Evolutionary conservation across 129 eudicot species (phyloP), one percentile per base, ranked within the genome.

Genomic region (Ambrosia artemisiifolia): DNA sequence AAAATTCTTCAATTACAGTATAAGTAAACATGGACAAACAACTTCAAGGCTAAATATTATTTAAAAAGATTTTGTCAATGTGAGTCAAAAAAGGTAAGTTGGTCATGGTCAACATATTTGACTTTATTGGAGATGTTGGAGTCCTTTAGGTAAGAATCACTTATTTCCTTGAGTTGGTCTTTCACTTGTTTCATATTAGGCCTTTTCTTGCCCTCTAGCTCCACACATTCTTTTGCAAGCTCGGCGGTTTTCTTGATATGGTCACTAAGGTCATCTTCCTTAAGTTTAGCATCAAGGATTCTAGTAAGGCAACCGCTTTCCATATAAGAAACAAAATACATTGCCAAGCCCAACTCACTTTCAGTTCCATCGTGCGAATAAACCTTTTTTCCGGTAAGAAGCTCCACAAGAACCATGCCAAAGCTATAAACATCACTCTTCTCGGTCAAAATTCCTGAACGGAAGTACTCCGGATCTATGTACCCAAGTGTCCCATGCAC

Each of bases 361-460:
- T 59, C 75, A 5, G 63, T 68, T 10, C 69, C 61, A 61, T 60
- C 75, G 0, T 57, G 70, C 3, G 81, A 77, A 69, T 44, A 69
- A 6, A 67, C 81, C 54, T 69, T 77, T 61, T 19, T 48, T 3
- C 82, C 73, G 0, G 78, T 78, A n/a, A 78, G 82, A n/a, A 78
- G 61, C 46, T 78, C 82, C 43, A 78, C 73, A 44, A 78, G 78
- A 47, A 78, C 69, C 75, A 78, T 71, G 17, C 75, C 83, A 57
- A 79, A 79, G 28, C 82, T 79, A 57, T 72, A 78, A 19, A 65
- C 75, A 12, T 72, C 74, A 47, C 83, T 79, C 49, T 67, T 72
- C 35, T 44, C 74, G 0, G 78, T 79, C 36, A 79, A 72, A 7
- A 56, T 79, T 46, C 83, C 79, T 8, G 79, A 72, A 13, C 63